Percentiles rank a stretch among this genome's conserved stretches.
Evolutionary conservation across 352 stramenopile genomes (phyloP).

Genomic region (Aphanomyces stellatus): DNA sequence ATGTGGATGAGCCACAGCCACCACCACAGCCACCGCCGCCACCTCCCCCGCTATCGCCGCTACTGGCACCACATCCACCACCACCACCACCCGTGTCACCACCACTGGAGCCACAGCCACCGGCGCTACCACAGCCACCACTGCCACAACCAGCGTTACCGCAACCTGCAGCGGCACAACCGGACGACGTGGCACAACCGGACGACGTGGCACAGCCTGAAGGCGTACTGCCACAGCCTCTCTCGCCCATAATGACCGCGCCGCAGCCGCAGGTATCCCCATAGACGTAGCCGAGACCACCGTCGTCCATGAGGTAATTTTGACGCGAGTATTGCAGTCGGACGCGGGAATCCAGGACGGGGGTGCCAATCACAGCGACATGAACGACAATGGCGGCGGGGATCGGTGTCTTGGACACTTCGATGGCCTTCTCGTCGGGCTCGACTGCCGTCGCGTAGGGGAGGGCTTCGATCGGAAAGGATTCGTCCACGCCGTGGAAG

Average conservation of each 20-base stretch:
- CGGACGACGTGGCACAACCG: too few species aligned
- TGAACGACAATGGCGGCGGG: neutral
- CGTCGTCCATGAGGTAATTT: constrained; percentile 1
- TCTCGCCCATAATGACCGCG: too few species aligned
- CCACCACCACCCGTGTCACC: neutral
- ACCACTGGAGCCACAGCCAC: neutral
- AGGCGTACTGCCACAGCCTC: too few species aligned
- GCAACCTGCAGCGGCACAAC: neutral
- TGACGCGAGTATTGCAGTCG: constrained; percentile 15
- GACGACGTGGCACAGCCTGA: too few species aligned
- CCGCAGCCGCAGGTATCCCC: too few species aligned
- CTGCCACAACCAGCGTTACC: neutral
- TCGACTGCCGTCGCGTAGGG: neutral
- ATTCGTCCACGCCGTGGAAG: constrained; percentile 8
- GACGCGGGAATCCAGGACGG: constrained; percentile 11
- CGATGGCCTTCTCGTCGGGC: neutral
- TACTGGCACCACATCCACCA: neutral
- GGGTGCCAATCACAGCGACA: constrained; percentile 15
- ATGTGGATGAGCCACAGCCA: too few species aligned
- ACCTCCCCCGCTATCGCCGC: neutral
- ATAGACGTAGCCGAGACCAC: neutral
- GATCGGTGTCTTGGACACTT: neutral
- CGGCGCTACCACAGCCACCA: neutral
- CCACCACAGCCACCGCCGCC: neutral
- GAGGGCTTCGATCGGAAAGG: neutral